These are phyloP conservation scores for Microdochium nivale DNA, from an alignment of 2,329 filamentous ascomycete species.

Conservation along the genomic window DNA sequence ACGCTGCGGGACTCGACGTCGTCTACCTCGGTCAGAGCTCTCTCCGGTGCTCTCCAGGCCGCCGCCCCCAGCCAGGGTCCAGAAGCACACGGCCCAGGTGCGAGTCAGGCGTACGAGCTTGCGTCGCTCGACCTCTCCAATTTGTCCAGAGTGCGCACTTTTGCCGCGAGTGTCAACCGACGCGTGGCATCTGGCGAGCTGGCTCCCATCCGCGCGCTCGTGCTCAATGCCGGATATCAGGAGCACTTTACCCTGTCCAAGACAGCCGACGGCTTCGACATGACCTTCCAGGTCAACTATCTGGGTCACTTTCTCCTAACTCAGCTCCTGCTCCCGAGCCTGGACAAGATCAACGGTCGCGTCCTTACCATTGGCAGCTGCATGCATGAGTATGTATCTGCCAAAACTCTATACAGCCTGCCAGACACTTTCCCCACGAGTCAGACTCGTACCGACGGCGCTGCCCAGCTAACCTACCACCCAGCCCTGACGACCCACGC, in stretches of 20 bases:
- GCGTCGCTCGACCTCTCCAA: slow-evolving; percentile 7
- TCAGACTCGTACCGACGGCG: no score
- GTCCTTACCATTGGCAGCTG: slow-evolving; percentile 22
- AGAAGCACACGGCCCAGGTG: neutral
- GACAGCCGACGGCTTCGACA: slow-evolving; percentile 22
- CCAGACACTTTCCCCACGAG: neutral
- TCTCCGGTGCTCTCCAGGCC: neutral
- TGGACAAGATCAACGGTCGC: slow-evolving; percentile 20
- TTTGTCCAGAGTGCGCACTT: slow-evolving; percentile 9
- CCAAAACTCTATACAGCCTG: neutral
- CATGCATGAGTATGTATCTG: slow-evolving; percentile 18
- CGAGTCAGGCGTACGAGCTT: neutral
- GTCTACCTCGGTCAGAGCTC: neutral
- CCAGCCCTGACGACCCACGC: slow-evolving; percentile 3
- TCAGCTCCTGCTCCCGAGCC: slow-evolving; percentile 20
- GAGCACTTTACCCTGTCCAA: slow-evolving; percentile 14
- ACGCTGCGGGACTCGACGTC: slow-evolving; percentile 9
- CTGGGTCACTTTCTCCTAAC: slow-evolving; percentile 22
- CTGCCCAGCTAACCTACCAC: slow-evolving; percentile 6
- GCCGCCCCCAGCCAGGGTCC: neutral
- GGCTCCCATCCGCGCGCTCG: slow-evolving; percentile 15
- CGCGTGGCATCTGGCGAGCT: slow-evolving; percentile 12
- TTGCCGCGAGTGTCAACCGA: slow-evolving; percentile 9
- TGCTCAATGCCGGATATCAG: slow-evolving; percentile 16
- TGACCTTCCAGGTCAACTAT: slow-evolving; percentile 21